Base-by-base conservation (phyloP, 2,329 filamentous ascomycete genomes). In the Penicillium sp. region DNA sequence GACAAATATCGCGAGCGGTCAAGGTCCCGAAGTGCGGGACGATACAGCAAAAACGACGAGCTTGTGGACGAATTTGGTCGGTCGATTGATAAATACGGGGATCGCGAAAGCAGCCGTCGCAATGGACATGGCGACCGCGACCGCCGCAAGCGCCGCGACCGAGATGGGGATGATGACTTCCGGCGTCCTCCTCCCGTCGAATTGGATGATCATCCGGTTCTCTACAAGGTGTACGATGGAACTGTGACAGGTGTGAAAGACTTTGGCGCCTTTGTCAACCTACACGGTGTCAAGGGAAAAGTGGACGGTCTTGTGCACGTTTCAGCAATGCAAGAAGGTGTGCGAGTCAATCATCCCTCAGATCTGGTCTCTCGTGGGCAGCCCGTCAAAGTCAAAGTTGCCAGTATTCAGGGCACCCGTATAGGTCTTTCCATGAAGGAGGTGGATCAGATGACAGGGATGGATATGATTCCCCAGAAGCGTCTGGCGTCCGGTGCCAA, bases 371-470 rank as follows among this genome's bases (percentile, higher is more conserved):
- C 88, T 3, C 83, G 84, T 56, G 90, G 89, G 5, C 92, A 97
- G 69, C 77, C 84, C 1, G 91, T 99, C 50, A 96, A 94, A 72
- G 90, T 97, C 64, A 99, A 99, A 72, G 88, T 99, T 22, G 80
- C 88, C 66, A 96, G 89, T 68, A 87, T 96, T 49, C 89, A 97
- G 67, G 88, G 88, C 4, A 85, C 80, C 49, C 83, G 90, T 27
- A 87, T 97, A 65, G 92, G 92, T 0, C 77, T 99, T 5, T 96
- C 92, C 0, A 97, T 99, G 92, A 96, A 96, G 68, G 93, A 97
- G 57, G 92, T 97, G 14, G 93, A 99, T 64, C 94, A 99, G 71
- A 82, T 84, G 29, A 92, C 89, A 3, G 94, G 94, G 5, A 83
- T 85, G 67, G 94, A 99, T 67, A 77, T 96, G 38, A 85, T 88